phyloP scores from a whole-genome alignment of 2,329 filamentous ascomycete genomes.

The Neopestalotiopsis sp. region DNA sequence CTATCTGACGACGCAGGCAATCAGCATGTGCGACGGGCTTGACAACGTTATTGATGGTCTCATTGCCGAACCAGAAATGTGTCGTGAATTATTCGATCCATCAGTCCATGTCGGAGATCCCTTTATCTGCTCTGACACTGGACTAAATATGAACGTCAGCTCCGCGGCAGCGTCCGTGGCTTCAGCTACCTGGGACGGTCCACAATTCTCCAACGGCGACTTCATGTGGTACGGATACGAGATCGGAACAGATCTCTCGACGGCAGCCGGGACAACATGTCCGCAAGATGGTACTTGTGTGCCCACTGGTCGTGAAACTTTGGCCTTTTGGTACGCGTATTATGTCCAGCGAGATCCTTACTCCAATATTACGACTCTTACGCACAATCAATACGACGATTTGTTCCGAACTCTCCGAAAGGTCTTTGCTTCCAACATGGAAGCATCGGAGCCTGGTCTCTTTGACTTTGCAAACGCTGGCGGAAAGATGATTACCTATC shows the following conservation, averaged over 20 bases:
- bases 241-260: neutral
- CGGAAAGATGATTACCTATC: slow-evolving; percentile 8
- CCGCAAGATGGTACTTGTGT: slow-evolving; percentile 13
- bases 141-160: neutral
- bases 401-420: neutral
- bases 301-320: neutral
- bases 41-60: neutral
- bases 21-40: neutral
- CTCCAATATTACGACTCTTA: neutral
- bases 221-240: slow-evolving; percentile 8
- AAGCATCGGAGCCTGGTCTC: neutral
- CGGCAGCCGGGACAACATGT: slow-evolving; percentile 1
- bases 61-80: neutral
- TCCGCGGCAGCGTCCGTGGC: neutral
- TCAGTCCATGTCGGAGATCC: neutral
- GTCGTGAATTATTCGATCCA: neutral
- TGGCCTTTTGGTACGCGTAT: neutral
- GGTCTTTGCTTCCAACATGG: neutral
- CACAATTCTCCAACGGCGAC: neutral
- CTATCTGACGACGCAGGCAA: neutral
- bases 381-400: neutral
- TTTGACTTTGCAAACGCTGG: neutral
- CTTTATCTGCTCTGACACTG: neutral
- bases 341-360: neutral
- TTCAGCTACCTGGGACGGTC: neutral